Conservation (phyloP, 495 filamentous ascomycete genomes). For the Recurvomyces mirabilis region DNA sequence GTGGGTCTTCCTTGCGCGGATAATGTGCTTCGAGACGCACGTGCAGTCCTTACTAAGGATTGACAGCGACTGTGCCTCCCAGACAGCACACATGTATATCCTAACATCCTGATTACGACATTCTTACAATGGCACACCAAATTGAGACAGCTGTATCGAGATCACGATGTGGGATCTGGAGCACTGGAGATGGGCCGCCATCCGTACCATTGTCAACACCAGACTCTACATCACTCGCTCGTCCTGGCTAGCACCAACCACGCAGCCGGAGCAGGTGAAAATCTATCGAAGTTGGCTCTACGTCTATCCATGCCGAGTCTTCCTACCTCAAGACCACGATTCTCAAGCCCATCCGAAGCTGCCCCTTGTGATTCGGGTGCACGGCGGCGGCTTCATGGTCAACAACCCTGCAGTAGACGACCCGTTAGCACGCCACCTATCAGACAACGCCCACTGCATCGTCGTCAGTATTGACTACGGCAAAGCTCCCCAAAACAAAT, state of each 20-base stretch:
- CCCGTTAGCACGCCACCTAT: not conserved
- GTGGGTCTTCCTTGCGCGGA: no score
- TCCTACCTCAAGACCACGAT: not conserved
- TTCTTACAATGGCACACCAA: no score
- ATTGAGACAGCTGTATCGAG: no score
- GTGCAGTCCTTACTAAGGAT: no score
- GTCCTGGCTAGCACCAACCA: not conserved
- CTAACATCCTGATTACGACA: no score
- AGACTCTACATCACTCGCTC: not conserved
- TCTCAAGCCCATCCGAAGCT: no score
- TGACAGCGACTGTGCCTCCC: no score
- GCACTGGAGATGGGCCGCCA: not conserved
- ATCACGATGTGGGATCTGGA: no score
- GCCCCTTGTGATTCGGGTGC: slow-evolving; percentile 1
- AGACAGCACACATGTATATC: no score
- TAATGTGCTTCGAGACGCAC: no score
- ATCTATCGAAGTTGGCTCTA: not conserved
- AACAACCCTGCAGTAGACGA: slow-evolving; percentile 1
- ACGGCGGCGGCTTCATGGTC: slow-evolving; percentile 2
- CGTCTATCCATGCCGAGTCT: not conserved
- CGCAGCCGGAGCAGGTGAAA: not conserved
- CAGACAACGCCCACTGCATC: not conserved
- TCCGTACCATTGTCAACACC: not conserved
- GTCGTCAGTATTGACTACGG: slow-evolving; percentile 4
- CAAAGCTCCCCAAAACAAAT: not conserved